A percentile compares a stretch with the other conserved stretches of the same genome.
Evolutionary conservation across 2,329 filamentous ascomycete genomes (phyloP).

Genomic region (Arachnomyces sp.): DNA sequence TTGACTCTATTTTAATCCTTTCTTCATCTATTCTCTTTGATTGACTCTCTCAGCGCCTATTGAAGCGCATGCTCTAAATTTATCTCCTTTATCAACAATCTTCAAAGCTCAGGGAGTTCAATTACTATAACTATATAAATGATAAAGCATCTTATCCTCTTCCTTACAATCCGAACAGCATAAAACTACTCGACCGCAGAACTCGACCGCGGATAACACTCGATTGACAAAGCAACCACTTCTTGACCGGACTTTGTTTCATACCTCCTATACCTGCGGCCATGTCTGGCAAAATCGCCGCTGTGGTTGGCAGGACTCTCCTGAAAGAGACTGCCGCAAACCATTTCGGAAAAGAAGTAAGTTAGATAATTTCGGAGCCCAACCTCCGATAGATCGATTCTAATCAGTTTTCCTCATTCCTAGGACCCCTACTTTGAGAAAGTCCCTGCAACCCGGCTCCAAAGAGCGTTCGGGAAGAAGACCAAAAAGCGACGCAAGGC

Average conservation of each 20-base stretch:
- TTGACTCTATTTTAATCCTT: slow-evolving; percentile 7
- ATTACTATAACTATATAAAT: no score
- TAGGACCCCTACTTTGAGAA: slow-evolving; percentile 88
- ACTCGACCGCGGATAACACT: no score
- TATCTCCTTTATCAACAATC: no score
- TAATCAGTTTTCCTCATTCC: slow-evolving; percentile 7
- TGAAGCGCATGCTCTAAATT: no score
- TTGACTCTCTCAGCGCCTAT: no score
- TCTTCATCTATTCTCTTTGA: background rate
- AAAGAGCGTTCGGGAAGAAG: slow-evolving; percentile 60
- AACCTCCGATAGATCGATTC: background rate
- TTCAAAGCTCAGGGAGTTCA: no score
- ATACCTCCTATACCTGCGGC: slow-evolving; percentile 6
- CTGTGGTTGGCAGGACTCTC: slow-evolving; percentile 25
- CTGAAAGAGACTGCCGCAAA: slow-evolving; percentile 33
- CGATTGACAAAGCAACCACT: no score
- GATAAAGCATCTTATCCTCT: no score
- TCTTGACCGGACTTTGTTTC: no score
- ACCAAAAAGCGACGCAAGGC: slow-evolving; percentile 79
- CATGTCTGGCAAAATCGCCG: slow-evolving; percentile 16
- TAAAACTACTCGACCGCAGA: no score
- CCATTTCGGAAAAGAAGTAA: slow-evolving; percentile 36
- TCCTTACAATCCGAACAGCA: no score
- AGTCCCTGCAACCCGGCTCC: slow-evolving; percentile 64
- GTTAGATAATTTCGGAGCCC: background rate